phyloP scores from a whole-genome alignment of 2,329 filamentous ascomycete genomes.

The Cladobotryum mycophilum region DNA sequence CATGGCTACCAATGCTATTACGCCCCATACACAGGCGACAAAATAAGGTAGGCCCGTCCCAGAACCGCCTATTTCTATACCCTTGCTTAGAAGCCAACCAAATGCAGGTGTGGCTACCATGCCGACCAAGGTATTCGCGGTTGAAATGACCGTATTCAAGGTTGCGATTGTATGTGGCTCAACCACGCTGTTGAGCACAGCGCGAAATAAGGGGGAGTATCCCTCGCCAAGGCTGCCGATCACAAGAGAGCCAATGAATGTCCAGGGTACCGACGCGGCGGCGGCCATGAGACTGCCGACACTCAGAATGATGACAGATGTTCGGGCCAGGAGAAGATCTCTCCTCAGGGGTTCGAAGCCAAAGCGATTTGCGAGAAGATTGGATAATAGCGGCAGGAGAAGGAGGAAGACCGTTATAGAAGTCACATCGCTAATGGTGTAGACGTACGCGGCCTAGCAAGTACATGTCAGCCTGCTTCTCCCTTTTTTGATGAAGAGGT shows the following conservation, averaged over 20 bases:
- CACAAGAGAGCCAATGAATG: constrained; percentile 36
- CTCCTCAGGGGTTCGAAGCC: constrained; percentile 28
- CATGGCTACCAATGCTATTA: constrained; percentile 23
- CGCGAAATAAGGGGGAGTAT: constrained; percentile 37
- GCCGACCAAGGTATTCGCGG: constrained; percentile 43
- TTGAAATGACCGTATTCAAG: constrained; percentile 45
- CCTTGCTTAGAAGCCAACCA: constrained; percentile 39
- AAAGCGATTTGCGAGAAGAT: constrained; percentile 25
- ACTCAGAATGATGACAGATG: constrained; percentile 25
- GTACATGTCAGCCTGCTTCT: not conserved
- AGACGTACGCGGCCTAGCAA: constrained; percentile 34
- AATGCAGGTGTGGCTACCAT: constrained; percentile 42
- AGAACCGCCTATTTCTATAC: constrained; percentile 38
- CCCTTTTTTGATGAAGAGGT: too few relatives aligned
- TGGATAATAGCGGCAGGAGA: constrained; percentile 31
- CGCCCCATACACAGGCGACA: constrained; percentile 28
- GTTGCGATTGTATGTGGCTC: constrained; percentile 48
- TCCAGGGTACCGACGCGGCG: constrained; percentile 26
- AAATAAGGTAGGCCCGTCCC: constrained; percentile 48
- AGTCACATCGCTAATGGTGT: constrained; percentile 31
- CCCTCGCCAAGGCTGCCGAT: constrained; percentile 41
- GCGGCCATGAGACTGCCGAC: constrained; percentile 33
- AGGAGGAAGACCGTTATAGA: constrained; percentile 33
- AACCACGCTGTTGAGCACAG: constrained; percentile 47
- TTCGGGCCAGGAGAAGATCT: constrained; percentile 35